Evolutionary conservation across 768 basidiomycete genomes (phyloP), one percentile per base, ranked within the genome.

Genomic region (Pholiota conissans): DNA sequence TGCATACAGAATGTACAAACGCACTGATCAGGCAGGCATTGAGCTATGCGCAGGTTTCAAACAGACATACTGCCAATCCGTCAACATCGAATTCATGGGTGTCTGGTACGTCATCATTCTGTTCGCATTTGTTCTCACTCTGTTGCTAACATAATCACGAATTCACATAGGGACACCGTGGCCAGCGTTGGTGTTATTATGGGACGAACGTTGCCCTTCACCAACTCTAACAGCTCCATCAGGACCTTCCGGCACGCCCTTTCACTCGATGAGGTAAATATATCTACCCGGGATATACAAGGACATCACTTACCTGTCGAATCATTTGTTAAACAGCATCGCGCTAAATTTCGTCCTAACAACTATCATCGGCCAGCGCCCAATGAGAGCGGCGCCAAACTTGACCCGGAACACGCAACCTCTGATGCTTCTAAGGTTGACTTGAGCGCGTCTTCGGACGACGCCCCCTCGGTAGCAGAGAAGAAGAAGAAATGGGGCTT

Each of bases 221-320:
- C 86, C 0, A 76, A 76, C 45, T 76, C 80, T 16, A 89, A 91
- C 64, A 75, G 71, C 20, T 77, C 79, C 10, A 86, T 93, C 67
- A 84, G 78, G 73, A 81, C 79, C 3, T 91, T 93, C 69, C 78
- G 91, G 14, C 91, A 94, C 48, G 91, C 90, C 0, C 74, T 92
- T 20, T 75, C 91, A 10, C 80, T 93, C 35, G 90, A 93, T 59
- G 91, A 92, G 74, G 89, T 88, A 59, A 53, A 75, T 65, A 5
- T 42, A n/a, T 18, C 47, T 52, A n/a, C n/a, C n/a, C n/a, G n/a
- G n/a, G n/a, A n/a, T n/a, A n/a, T 10, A 32, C 6, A 22, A 39
- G 16, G 32, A n/a, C 10, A 30, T n/a, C 35, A 22, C 32, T 35
- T 51, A 16, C 8, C 22, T 37, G 24, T 37, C 22, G 13, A 24